Evolutionary conservation across 352 stramenopile genomes (phyloP), one percentile per base, ranked within the genome.

Genomic region (Phytophthora idaei): DNA sequence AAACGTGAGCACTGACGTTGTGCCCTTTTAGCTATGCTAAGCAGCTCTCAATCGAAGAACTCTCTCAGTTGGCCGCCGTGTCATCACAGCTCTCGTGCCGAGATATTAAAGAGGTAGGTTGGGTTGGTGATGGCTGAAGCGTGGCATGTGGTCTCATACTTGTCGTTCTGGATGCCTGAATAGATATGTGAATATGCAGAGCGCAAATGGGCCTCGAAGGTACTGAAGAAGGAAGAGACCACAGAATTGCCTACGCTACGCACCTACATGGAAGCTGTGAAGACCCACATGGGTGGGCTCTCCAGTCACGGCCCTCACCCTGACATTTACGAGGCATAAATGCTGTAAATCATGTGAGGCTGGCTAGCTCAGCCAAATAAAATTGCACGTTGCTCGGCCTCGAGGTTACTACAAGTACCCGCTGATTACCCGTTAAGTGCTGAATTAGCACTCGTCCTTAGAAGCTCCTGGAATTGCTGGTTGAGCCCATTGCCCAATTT

Each of bases 141-240:
- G 7, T 52, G 15, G 21, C 21, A 21, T 11, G 52, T 61, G 11
- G 2, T 36, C 4, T 47, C 45, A 48, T 29, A 52, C 34, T 28
- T 44, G 28, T 29, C 8, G 42, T 39, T n/a, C 1, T 47, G 14
- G 3, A 29, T 34, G 1, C 21, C 4, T 34, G 7, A 29, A 36
- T 63, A 96, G 85, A 94, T 96, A 52, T 98, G 94, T 64, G 90
- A 98, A 71, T 97, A 98, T 57, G 90, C 93, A 4, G 94, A 98
- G 64, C 77, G 93, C 32, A 95, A 96, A 45, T 98, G 92, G 90
- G 93, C 92, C 8, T 98, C 92, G 15, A 95, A 93, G 57, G 76
- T 96, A 11, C 60, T 97, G 31, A 94, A 92, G 55, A 93, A 95
- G 56, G 77, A 95, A 73, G 82, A 90, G 36, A 90, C 72, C 0